phyloP scores from a whole-genome alignment of 768 basidiomycete species.

The Rhodocollybia butyracea region DNA sequence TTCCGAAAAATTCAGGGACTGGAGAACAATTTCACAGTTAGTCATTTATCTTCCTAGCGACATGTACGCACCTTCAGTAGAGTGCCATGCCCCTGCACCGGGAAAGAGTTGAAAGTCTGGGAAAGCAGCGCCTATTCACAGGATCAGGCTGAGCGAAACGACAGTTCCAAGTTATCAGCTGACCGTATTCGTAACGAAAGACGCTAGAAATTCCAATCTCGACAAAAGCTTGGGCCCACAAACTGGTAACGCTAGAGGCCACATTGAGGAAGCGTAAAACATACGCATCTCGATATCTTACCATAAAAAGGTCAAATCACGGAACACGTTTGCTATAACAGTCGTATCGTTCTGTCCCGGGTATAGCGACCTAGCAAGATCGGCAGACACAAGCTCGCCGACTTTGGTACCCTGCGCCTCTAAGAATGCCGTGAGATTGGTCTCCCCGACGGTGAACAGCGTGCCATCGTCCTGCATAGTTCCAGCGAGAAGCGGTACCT shows the following conservation, averaged over 20 bases:
- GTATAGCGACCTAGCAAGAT: conserved; percentile 12
- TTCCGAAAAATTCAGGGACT: conserved; percentile 24
- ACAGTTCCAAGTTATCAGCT: neutral
- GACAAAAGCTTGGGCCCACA: conserved; percentile 1
- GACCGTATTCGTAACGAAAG: conserved; percentile 18
- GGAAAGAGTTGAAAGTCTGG: conserved; percentile 20
- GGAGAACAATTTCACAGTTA: too few relatives aligned
- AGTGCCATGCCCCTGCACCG: conserved; percentile 19
- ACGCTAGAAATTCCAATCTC: conserved; percentile 1
- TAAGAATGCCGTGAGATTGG: conserved; percentile 7
- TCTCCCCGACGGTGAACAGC: too few relatives aligned
- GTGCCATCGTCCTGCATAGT: conserved; percentile 12
- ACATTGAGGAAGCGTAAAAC: neutral
- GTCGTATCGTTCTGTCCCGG: conserved; percentile 12
- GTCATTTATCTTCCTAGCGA: too few relatives aligned
- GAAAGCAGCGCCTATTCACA: conserved; percentile 11
- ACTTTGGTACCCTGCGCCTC: too few relatives aligned
- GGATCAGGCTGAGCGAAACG: too few relatives aligned
- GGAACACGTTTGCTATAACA: conserved; percentile 7
- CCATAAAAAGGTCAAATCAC: conserved; percentile 13
- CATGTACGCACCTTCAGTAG: conserved; percentile 14
- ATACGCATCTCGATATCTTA: neutral
- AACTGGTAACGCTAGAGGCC: conserved; percentile 5
- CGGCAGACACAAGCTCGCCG: neutral
- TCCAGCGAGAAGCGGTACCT: conserved; percentile 11